Conservation (phyloP, 2,329 filamentous ascomycete genomes). For the Colletotrichum incanum region DNA sequence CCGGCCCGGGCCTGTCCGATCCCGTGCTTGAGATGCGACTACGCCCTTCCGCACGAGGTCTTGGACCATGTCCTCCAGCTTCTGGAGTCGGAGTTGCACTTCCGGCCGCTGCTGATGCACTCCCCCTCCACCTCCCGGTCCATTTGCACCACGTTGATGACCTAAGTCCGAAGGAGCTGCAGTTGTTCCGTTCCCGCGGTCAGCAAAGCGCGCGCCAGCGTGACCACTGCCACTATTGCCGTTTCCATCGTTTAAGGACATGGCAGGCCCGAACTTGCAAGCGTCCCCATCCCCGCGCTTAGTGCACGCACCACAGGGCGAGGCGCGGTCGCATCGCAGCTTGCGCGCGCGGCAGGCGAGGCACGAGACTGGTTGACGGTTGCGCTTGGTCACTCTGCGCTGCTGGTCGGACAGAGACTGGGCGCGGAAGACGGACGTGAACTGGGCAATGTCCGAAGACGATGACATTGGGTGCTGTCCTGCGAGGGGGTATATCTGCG, state of each 20-base stretch:
- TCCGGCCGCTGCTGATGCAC: slow-evolving; percentile 50
- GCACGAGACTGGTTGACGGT: slow-evolving; percentile 60
- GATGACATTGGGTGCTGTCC: neutral
- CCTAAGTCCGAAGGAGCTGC: slow-evolving; percentile 16
- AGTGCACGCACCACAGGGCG: slow-evolving; percentile 58
- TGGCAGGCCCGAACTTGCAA: slow-evolving; percentile 53
- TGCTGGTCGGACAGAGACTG: slow-evolving; percentile 49
- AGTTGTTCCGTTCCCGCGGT: slow-evolving; percentile 41
- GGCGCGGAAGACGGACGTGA: slow-evolving; percentile 57
- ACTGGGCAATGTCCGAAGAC: slow-evolving; percentile 42
- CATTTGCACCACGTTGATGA: neutral
- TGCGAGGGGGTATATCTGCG: neutral
- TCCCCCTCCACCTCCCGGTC: neutral
- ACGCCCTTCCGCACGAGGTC: slow-evolving; percentile 48
- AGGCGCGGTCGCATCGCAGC: slow-evolving; percentile 59
- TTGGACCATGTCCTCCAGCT: slow-evolving; percentile 60
- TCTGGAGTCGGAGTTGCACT: slow-evolving; percentile 57
- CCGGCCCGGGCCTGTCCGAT: neutral
- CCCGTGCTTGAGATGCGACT: slow-evolving; percentile 4
- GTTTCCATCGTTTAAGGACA: neutral
- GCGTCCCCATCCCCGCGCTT: slow-evolving; percentile 54
- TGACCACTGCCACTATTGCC: neutral
- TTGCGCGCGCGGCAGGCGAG: slow-evolving; percentile 60
- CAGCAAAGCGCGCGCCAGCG: neutral
- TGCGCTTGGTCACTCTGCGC: slow-evolving; percentile 54